Evolutionary conservation across 2,329 filamentous ascomycete genomes (phyloP).

Genomic region (Botrytis cinerea): DNA sequence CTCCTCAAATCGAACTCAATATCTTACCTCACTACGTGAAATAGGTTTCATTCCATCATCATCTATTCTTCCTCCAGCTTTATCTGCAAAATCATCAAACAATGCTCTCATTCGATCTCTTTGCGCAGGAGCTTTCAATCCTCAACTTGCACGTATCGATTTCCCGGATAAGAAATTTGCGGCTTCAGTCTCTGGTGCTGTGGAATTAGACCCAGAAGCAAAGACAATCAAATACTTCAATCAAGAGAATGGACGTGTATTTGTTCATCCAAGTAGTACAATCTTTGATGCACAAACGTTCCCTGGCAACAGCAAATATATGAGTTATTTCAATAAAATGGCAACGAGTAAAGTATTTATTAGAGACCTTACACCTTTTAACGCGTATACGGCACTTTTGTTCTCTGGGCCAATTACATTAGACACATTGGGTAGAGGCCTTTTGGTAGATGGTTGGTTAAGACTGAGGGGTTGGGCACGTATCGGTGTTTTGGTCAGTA

Average conservation of each 20-base stretch:
- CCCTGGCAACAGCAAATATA: slow-evolving; percentile 70
- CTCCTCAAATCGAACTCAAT: slow-evolving; percentile 80
- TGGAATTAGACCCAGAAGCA: slow-evolving; percentile 91
- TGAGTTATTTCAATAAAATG: slow-evolving; percentile 92
- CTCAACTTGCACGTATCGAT: slow-evolving; percentile 88
- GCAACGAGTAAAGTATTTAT: slow-evolving; percentile 91
- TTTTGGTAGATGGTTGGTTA: slow-evolving; percentile 92
- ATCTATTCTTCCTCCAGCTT: slow-evolving; percentile 32
- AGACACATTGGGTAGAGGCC: slow-evolving; percentile 81
- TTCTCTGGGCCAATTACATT: slow-evolving; percentile 84
- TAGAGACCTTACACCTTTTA: slow-evolving; percentile 88
- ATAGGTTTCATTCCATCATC: slow-evolving; percentile 69
- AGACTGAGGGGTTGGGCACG: slow-evolving; percentile 86
- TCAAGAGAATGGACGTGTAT: slow-evolving; percentile 81
- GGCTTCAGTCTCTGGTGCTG: slow-evolving; percentile 80
- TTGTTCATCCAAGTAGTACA: slow-evolving; percentile 87
- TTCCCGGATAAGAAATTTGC: slow-evolving; percentile 97
- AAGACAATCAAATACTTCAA: slow-evolving; percentile 91
- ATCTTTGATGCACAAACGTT: slow-evolving; percentile 83
- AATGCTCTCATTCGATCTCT: slow-evolving; percentile 42
- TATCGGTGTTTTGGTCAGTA: slow-evolving; percentile 84
- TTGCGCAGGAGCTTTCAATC: slow-evolving; percentile 56
- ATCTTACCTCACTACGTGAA: slow-evolving; percentile 81
- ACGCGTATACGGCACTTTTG: slow-evolving; percentile 82
- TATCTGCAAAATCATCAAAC: slow-evolving; percentile 53